These are phyloP conservation scores for Oryza australiensis DNA, from an alignment of 176 grass and related monocot species.

Conservation along the genomic window DNA sequence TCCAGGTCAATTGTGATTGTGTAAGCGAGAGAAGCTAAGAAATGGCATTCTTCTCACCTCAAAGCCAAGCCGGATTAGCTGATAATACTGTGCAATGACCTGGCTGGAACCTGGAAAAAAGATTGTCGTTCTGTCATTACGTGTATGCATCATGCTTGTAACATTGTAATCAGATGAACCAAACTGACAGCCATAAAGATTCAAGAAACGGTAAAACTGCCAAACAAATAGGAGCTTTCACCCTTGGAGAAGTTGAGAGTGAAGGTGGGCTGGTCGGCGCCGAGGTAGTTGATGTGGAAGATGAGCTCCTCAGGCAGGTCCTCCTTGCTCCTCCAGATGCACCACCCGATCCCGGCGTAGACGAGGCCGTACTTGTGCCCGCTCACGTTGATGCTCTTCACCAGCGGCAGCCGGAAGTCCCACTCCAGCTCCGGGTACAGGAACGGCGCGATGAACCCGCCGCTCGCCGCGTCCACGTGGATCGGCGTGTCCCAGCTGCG, in stretches of 20 bases:
- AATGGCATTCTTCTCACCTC: slow-evolving; percentile 41
- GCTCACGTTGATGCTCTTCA: slow-evolving; percentile 93
- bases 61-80: slow-evolving; percentile 81
- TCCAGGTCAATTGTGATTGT: too few species aligned
- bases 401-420: slow-evolving; percentile 91
- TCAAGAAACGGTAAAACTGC: not conserved
- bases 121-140: too few species aligned
- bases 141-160: not conserved
- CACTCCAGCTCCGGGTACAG: slow-evolving; percentile 83
- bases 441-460: slow-evolving; percentile 94
- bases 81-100: slow-evolving; percentile 90
- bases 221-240: not conserved
- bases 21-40: not conserved
- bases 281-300: slow-evolving; percentile 98
- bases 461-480: slow-evolving; percentile 87
- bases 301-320: slow-evolving; percentile 93
- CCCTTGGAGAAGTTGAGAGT: slow-evolving; percentile 98
- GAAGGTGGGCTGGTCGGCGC: slow-evolving; percentile 94
- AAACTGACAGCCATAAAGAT: not conserved
- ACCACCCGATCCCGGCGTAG: slow-evolving; percentile 86
- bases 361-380: slow-evolving; percentile 93
- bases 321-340: slow-evolving; percentile 82
- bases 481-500: slow-evolving; percentile 91
- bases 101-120: slow-evolving; percentile 76
- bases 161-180: not conserved